Evolutionary conservation across 805 yeast species (phyloP), one percentile per base, ranked within the genome.

Genomic region (Metschnikowia kunwiensis): DNA sequence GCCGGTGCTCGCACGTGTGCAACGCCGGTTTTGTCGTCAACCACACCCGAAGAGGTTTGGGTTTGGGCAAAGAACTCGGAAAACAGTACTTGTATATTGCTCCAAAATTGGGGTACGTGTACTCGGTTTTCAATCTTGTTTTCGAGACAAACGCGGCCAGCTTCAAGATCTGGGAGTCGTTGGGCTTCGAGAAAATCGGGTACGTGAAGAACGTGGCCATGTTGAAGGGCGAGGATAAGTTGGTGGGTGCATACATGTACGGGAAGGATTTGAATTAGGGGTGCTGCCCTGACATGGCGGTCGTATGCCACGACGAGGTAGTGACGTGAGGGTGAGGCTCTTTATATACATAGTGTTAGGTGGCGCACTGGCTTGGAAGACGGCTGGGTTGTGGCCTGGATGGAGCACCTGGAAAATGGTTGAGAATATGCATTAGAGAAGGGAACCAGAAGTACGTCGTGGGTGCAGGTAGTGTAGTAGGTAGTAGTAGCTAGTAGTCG

Each of bases 101-200:
- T 0, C 89, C 94, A 0, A 51, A 70, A 32, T 61, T 89, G 21
- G 96, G 96, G 0, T 89, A 82, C 60, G 76, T 72, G 5, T 86
- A 86, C 52, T 81, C 91, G 5, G 91, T 89, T 10, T 89, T 85
- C 70, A 89, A 89, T 58, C 68, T 89, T 32, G 97, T 89, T 0
- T 89, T 82, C 54, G 93, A 71, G 32, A 80, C 88, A 2, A 89
- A 89, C 54, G 64, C 62, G 3, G 96, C 88, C 3, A 84, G 95
- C 50, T 57, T 69, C 50, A 72, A 64, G 50, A 82, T 85, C 36
- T 89, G 97, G 97, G 96, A 88, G 33, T 49, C 66, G 1, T 68
- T 89, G 17, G 94, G 95, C 2, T 89, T 88, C 49, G 82, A 83
- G 10, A 65, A 87, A 33, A 79, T 86, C 24, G 97, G 97, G 0